Percentiles rank a stretch among this genome's conserved stretches.
Conservation (phyloP, 495 filamentous ascomycete genomes). For the Podospora australis region DNA sequence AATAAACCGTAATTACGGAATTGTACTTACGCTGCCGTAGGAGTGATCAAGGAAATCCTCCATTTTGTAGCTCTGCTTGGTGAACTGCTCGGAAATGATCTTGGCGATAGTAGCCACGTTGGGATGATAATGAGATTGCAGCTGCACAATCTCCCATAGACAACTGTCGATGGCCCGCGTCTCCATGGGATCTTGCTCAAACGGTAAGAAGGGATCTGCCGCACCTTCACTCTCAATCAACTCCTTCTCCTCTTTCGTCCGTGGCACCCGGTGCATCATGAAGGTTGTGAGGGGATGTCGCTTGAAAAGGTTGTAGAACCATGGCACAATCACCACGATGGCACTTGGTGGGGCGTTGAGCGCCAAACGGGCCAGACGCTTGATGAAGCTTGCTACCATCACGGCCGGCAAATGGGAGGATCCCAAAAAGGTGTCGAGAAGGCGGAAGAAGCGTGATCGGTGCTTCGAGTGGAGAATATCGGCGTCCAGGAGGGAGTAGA, state of each 20-base stretch:
- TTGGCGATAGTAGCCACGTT: slow-evolving; percentile 91
- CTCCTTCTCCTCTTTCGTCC: slow-evolving; percentile 49
- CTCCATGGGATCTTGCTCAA: slow-evolving; percentile 74
- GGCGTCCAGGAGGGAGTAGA: slow-evolving; percentile 84
- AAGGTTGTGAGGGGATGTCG: slow-evolving; percentile 84
- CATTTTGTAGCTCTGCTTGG: slow-evolving; percentile 82
- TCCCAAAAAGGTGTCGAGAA: slow-evolving; percentile 85
- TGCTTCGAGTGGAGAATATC: slow-evolving; percentile 88
- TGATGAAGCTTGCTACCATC: slow-evolving; percentile 92
- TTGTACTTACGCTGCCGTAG: slow-evolving; percentile 67
- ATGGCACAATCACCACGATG: slow-evolving; percentile 82
- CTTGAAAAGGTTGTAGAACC: slow-evolving; percentile 92
- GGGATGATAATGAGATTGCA: slow-evolving; percentile 92
- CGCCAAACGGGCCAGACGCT: slow-evolving; percentile 72
- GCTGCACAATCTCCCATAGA: slow-evolving; percentile 86
- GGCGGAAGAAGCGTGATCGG: slow-evolving; percentile 85
- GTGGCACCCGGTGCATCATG: slow-evolving; percentile 80
- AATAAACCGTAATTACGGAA: background rate
- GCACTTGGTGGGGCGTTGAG: slow-evolving; percentile 81
- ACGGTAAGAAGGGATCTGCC: slow-evolving; percentile 70
- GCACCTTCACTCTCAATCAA: slow-evolving; percentile 59
- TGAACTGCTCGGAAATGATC: slow-evolving; percentile 96
- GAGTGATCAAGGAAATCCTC: slow-evolving; percentile 97
- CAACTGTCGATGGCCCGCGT: slow-evolving; percentile 86
- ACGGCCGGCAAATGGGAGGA: slow-evolving; percentile 89